Percentiles rank a stretch among this genome's conserved stretches.
phyloP scores from a whole-genome alignment of 768 basidiomycete genomes.

The Artomyces pyxidatus region DNA sequence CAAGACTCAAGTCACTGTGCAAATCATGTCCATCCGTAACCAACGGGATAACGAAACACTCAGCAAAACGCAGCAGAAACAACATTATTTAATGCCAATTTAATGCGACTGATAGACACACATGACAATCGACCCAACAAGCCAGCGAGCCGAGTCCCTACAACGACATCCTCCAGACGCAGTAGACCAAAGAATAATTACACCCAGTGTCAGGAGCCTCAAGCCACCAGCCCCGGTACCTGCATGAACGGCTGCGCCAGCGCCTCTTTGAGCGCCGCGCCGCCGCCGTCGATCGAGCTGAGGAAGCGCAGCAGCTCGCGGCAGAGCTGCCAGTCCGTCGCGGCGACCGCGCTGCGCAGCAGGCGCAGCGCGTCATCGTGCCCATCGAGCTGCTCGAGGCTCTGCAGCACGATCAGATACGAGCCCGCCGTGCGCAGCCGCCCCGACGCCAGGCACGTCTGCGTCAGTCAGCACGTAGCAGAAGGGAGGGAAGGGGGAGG shows the following conservation, averaged over 20 bases:
- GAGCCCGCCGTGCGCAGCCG: constrained; percentile 84
- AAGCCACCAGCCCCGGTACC: too few species aligned
- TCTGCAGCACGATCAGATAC: constrained; percentile 90
- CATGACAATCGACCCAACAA: too few species aligned
- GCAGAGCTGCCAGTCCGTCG: constrained; percentile 84
- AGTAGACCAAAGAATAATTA: too few species aligned
- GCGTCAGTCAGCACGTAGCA: not conserved
- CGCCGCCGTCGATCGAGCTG: constrained; percentile 86
- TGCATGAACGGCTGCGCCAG: constrained; percentile 42
- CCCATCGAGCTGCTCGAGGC: constrained; percentile 79
- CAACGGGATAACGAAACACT: not conserved
- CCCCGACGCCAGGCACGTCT: constrained; percentile 69
- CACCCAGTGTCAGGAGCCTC: too few species aligned
- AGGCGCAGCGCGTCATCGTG: constrained; percentile 77
- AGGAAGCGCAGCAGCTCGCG: constrained; percentile 89
- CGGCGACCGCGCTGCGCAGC: constrained; percentile 64
- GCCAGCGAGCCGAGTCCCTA: too few species aligned
- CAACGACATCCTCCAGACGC: too few species aligned
- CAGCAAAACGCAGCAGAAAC: not conserved
- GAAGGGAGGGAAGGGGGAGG: not conserved
- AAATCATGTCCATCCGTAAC: not conserved
- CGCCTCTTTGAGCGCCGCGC: constrained; percentile 56
- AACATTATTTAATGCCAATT: too few species aligned
- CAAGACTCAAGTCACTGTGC: too few species aligned
- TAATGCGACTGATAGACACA: too few species aligned